Conservation (phyloP, 306 rosid genomes). For the Geum urbanum region DNA sequence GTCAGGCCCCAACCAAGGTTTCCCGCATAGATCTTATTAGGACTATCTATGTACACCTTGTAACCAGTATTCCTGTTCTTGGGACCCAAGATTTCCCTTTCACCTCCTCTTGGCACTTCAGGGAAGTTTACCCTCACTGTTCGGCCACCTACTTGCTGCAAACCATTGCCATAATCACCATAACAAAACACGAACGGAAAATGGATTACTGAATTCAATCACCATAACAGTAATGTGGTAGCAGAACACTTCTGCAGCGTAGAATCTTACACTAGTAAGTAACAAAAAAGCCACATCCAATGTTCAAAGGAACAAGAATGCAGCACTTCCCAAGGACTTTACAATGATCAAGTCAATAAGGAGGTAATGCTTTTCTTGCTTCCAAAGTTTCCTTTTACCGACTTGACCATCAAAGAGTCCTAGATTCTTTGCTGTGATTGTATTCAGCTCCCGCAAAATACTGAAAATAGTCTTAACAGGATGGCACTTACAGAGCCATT, state of each 20-base stretch:
- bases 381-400: not conserved
- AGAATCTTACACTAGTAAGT: not conserved
- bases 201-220: not conserved
- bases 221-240: not conserved
- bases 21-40: conserved; percentile 86
- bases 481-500: conserved; percentile 70
- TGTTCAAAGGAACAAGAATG: not conserved
- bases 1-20: conserved; percentile 84
- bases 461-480: not conserved
- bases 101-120: conserved; percentile 93
- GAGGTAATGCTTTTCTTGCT: conserved; percentile 8
- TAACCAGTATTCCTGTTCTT: conserved; percentile 36
- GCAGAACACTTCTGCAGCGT: conserved; percentile 1
- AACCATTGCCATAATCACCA: conserved; percentile 22
- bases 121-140: conserved; percentile 79
- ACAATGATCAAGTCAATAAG: not conserved
- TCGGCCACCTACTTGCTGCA: conserved; percentile 85
- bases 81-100: conserved; percentile 70
- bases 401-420: not conserved
- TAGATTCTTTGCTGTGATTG: not conserved
- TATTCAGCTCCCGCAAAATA: too few relatives aligned
- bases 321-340: not conserved
- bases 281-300: not conserved
- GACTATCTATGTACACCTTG: conserved; percentile 71
- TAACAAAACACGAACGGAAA: not conserved